Conservation (phyloP, 805 yeast species). For the Komagataella ulmi region DNA sequence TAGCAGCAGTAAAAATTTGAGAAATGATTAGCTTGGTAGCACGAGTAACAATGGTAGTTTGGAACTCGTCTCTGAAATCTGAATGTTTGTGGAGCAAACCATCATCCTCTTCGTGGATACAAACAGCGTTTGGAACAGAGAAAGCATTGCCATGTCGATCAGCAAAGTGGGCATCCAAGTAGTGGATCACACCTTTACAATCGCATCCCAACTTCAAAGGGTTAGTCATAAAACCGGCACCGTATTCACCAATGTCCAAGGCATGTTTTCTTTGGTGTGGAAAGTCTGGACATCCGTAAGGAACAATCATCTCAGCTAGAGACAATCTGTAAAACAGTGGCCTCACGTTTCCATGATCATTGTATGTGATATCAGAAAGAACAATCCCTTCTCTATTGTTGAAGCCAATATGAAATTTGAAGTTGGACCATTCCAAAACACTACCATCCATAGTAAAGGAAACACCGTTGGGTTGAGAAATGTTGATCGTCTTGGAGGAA, state of each 20-base stretch:
- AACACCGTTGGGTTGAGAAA: conserved; percentile 75
- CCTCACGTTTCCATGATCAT: conserved; percentile 62
- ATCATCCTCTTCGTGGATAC: conserved; percentile 81
- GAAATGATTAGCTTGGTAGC: conserved; percentile 63
- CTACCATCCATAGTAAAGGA: conserved; percentile 61
- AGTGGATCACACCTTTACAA: conserved; percentile 78
- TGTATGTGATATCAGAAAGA: conserved; percentile 56
- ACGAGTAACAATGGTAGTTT: conserved; percentile 63
- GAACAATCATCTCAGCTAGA: conserved; percentile 73
- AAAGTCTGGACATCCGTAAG: conserved; percentile 67
- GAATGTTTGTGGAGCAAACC: conserved; percentile 73
- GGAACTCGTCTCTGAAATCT: conserved; percentile 70
- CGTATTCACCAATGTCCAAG: conserved; percentile 77
- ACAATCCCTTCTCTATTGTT: conserved; percentile 81
- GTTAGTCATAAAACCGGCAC: conserved; percentile 79
- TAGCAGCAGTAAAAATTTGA: conserved; percentile 78
- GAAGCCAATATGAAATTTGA: conserved; percentile 68
- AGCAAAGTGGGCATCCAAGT: conserved; percentile 66
- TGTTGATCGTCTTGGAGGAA: conserved; percentile 51
- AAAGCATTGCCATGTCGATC: conserved; percentile 56
- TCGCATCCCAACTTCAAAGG: conserved; percentile 71
- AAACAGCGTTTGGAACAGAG: conserved; percentile 63
- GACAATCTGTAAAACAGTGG: conserved; percentile 73
- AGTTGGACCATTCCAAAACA: conserved; percentile 67
- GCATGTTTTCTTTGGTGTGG: conserved; percentile 84